These are phyloP conservation scores for Holtermanniella nyarrowii DNA, from an alignment of 768 basidiomycete species.

Conservation along the genomic window DNA sequence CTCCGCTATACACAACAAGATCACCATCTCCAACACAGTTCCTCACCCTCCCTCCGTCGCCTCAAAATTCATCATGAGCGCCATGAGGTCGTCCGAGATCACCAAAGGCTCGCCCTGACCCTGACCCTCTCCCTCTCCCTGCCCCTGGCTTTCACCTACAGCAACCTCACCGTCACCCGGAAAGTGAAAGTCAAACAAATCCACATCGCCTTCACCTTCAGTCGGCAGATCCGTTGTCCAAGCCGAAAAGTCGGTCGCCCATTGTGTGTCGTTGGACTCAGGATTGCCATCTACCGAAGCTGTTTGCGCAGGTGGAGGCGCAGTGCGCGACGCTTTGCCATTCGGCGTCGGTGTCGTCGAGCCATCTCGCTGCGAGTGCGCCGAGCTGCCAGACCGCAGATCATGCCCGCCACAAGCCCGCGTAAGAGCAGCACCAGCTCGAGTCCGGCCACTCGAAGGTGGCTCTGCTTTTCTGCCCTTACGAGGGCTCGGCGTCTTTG, in stretches of 20 bases:
- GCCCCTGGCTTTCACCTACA: not conserved
- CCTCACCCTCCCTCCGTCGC: too few relatives aligned
- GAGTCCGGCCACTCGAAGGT: not conserved
- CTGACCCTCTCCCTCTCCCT: not conserved
- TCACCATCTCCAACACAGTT: too few relatives aligned
- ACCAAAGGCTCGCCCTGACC: too few relatives aligned
- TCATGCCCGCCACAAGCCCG: not conserved
- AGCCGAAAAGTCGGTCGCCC: not conserved
- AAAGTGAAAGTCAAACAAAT: not conserved
- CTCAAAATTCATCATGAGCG: not conserved
- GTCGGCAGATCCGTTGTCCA: not conserved
- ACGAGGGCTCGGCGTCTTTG: not conserved
- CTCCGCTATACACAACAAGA: too few relatives aligned
- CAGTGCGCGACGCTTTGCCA: not conserved
- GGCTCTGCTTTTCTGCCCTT: not conserved
- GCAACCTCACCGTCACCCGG: not conserved
- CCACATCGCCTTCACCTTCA: not conserved
- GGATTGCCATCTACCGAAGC: too few relatives aligned
- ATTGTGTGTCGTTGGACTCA: not conserved
- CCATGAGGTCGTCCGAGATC: not conserved
- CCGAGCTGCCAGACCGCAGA: not conserved
- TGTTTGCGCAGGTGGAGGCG: not conserved
- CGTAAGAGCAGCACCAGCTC: not conserved
- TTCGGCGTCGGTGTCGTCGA: not conserved
- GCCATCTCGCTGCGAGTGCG: not conserved